Evolutionary conservation across 495 filamentous ascomycete genomes (phyloP), one percentile per base, ranked within the genome.

Genomic region (Peziza echinospora): DNA sequence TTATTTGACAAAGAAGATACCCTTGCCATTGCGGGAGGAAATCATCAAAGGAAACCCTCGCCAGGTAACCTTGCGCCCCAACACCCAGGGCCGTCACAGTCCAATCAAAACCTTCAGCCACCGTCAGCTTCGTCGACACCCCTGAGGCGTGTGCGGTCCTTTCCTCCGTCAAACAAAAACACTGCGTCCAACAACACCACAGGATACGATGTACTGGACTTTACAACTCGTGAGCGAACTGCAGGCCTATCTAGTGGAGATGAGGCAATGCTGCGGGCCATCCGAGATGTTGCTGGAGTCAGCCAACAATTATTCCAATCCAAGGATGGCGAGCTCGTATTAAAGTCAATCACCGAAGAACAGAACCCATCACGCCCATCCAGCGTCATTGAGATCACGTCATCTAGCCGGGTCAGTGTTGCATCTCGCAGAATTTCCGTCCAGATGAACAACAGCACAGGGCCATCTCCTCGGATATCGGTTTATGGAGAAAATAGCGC

Each of bases 201-300:
- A 26, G 59, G 59, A 6, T 60, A 61, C 7, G 51, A 60, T 48
- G 59, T 61, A 21, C 43, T 61, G 17, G 59, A 61, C 45, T 61
- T 52, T 11, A 61, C 58, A 37, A 60, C 59, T 23, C 50, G 51
- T 22, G 50, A 60, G 26, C 56, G 58, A 9, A 61, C 58, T 3
- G 58, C 59, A 24, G 59, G 54, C 2, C 45, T 61, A 10, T 53
- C 53, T 22, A 56, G 58, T 19, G 58, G 58, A 11, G 59, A 61
- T 21, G 53, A 60, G 28, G 53, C 50, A 6, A 59, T 60, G 57
- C 28, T 60, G 16, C 50, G 57, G 19, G 56, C 57, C 19, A 59
- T 60, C 43, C 50, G 56, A 30, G 57, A 60, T 44, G 57, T 60
- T 25, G 57, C 57, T n/a, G 57, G 57, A 26, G 57, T 60, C 19